These are phyloP conservation scores for Podospora conica DNA, from an alignment of 495 filamentous ascomycete genomes.

Conservation along the genomic window DNA sequence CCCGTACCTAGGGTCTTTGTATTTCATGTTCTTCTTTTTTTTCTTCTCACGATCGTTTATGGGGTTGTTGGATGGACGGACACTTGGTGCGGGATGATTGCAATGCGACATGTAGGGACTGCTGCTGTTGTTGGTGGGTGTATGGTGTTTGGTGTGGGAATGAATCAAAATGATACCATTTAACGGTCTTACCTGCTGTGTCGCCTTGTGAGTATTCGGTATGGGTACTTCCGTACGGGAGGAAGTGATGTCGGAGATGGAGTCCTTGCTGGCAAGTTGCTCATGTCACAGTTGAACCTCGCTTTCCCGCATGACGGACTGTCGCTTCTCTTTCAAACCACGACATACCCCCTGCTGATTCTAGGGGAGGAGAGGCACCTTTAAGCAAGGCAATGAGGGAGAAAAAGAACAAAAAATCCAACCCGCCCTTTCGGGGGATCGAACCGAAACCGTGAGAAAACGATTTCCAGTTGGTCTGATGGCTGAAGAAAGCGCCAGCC, in stretches of 20 bases:
- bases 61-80: too few relatives aligned
- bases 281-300: too few relatives aligned
- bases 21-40: neutral
- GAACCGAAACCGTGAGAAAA: neutral
- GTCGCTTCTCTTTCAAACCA: too few relatives aligned
- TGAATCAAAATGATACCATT: neutral
- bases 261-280: too few relatives aligned
- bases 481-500: neutral
- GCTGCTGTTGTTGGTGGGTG: neutral
- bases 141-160: neutral
- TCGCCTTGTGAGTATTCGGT: neutral
- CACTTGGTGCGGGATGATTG: neutral
- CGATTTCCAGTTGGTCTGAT: neutral
- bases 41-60: neutral
- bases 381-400: too few relatives aligned
- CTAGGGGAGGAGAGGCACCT: too few relatives aligned
- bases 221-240: too few relatives aligned
- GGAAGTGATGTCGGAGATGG: too few relatives aligned
- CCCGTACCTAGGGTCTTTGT: neutral
- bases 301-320: too few relatives aligned
- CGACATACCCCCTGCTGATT: too few relatives aligned
- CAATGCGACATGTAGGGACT: constrained; percentile 3
- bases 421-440: too few relatives aligned
- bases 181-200: neutral
- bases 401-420: too few relatives aligned